A percentile compares a stretch with the other conserved stretches of the same genome.
Conservation (phyloP, 1,284 basidiomycete genomes). For the Vanrija sp. region DNA sequence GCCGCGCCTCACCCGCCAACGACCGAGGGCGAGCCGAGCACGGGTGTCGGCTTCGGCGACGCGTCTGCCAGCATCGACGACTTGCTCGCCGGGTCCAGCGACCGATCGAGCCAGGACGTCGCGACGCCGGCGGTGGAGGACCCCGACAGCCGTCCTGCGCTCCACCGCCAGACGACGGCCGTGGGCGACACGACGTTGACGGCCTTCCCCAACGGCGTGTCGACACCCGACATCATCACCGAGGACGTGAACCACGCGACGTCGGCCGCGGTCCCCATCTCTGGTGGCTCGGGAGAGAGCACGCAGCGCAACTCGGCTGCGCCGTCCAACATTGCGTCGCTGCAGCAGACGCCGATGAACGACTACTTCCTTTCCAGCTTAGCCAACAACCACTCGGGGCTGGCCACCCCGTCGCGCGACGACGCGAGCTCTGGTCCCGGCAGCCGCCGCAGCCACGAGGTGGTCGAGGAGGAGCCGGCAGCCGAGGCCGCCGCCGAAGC, state of each 20-base stretch:
- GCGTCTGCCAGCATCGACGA: conserved; percentile 23
- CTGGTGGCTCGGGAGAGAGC: background rate
- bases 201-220: background rate
- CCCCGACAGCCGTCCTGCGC: background rate
- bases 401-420: conserved; percentile 12
- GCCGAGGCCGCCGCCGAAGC: conserved; percentile 4
- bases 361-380: conserved; percentile 52
- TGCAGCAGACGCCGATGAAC: conserved; percentile 51
- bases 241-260: background rate
- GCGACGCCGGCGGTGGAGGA: background rate
- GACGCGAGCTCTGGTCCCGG: background rate
- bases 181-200: background rate
- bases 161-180: background rate
- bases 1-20: background rate
- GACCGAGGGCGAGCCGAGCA: conserved; percentile 18
- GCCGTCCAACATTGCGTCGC: background rate
- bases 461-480: background rate
- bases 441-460: background rate
- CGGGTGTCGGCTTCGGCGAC: conserved; percentile 16
- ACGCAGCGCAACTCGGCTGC: background rate
- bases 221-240: background rate
- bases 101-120: background rate
- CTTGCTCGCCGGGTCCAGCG: conserved; percentile 14
- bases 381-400: conserved; percentile 26
- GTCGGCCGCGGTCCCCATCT: conserved; percentile 8